Evolutionary conservation across 805 yeast genomes (phyloP).

Genomic region (Metschnikowia noctiluminum): DNA sequence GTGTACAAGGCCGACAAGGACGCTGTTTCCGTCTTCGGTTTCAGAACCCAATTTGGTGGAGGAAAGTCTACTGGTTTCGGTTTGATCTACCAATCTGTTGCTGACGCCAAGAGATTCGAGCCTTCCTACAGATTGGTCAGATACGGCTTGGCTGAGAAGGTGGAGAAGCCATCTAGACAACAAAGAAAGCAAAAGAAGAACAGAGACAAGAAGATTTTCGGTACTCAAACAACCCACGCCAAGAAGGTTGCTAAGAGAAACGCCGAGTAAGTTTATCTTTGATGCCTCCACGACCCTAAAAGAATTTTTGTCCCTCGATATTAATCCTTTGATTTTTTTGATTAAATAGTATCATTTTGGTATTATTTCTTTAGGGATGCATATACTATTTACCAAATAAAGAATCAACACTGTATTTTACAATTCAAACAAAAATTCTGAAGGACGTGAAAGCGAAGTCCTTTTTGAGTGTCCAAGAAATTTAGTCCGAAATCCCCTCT

Average conservation of each 20-base stretch:
- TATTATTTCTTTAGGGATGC: slow-evolving; percentile 22
- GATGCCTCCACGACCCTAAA: slow-evolving; percentile 19
- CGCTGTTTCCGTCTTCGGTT: slow-evolving; percentile 95
- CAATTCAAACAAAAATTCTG: not conserved
- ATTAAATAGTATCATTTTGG: slow-evolving; percentile 19
- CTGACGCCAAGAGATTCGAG: slow-evolving; percentile 97
- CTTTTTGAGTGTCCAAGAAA: not conserved
- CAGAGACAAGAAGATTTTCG: slow-evolving; percentile 98
- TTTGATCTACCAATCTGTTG: slow-evolving; percentile 95
- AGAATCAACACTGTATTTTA: slow-evolving; percentile 18
- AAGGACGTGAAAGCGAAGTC: too few species aligned
- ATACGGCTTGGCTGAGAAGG: slow-evolving; percentile 95
- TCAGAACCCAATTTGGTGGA: slow-evolving; percentile 99
- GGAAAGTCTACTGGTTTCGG: slow-evolving; percentile 99
- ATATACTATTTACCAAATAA: slow-evolving; percentile 22
- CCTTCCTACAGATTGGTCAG: slow-evolving; percentile 99
- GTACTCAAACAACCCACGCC: slow-evolving; percentile 95
- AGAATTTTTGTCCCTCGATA: slow-evolving; percentile 17
- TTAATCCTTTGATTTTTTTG: slow-evolving; percentile 17
- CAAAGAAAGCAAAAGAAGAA: slow-evolving; percentile 99
- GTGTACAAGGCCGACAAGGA: slow-evolving; percentile 90
- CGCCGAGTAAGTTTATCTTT: slow-evolving; percentile 57
- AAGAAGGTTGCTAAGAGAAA: slow-evolving; percentile 88
- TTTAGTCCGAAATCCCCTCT: slow-evolving; percentile 16
- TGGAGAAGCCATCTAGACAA: slow-evolving; percentile 98